Evolutionary conservation across 495 filamentous ascomycete genomes (phyloP).

Genomic region (Baudoinia panamericana): DNA sequence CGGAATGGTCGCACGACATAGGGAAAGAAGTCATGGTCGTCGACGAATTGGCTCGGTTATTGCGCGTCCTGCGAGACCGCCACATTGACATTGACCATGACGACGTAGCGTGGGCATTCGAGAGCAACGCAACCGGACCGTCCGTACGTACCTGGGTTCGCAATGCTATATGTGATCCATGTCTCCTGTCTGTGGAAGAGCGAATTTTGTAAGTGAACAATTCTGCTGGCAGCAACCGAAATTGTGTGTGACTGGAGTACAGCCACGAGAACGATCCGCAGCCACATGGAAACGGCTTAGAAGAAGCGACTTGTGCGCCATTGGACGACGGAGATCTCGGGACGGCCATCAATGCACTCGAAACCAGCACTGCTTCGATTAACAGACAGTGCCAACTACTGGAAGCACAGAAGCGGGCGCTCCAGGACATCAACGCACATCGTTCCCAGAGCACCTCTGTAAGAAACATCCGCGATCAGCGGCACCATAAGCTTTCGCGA

Average conservation of each 20-base stretch:
- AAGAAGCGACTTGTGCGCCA: background rate
- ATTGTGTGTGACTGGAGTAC: background rate
- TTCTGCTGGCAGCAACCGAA: background rate
- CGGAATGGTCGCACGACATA: too few species aligned
- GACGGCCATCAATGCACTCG: slow-evolving; percentile 24
- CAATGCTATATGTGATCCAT: slow-evolving; percentile 23
- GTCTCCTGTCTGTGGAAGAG: slow-evolving; percentile 28
- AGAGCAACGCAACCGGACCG: slow-evolving; percentile 19
- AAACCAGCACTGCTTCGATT: slow-evolving; percentile 27
- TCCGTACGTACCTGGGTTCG: slow-evolving; percentile 23
- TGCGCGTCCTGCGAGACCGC: slow-evolving; percentile 27
- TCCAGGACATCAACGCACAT: slow-evolving; percentile 21
- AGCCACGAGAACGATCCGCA: background rate
- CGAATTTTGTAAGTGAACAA: slow-evolving; percentile 25
- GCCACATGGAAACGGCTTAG: slow-evolving; percentile 2
- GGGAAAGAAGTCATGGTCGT: too few species aligned
- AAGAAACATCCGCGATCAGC: background rate
- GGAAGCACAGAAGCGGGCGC: slow-evolving; percentile 26
- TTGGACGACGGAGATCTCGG: slow-evolving; percentile 24
- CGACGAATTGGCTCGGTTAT: slow-evolving; percentile 18
- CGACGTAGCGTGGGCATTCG: slow-evolving; percentile 27
- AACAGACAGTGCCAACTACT: slow-evolving; percentile 27
- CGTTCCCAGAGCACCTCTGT: slow-evolving; percentile 9
- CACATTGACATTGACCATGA: slow-evolving; percentile 22
- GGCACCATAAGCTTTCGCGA: slow-evolving; percentile 19